phyloP scores from a whole-genome alignment of 148 eudicot species.

The Rhododendron griersonianum region DNA sequence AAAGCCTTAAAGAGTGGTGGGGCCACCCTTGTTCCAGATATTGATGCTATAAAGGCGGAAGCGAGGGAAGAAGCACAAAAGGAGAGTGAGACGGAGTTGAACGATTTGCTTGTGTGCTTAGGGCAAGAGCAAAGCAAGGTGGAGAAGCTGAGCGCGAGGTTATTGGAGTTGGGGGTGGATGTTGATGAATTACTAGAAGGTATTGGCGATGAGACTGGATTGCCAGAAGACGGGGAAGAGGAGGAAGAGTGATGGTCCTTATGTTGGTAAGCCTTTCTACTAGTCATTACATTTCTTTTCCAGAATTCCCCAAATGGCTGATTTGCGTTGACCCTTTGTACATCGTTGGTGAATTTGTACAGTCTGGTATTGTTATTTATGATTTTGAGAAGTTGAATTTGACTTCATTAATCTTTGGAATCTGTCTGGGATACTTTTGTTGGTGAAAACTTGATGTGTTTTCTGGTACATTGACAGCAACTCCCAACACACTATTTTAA shows the following conservation, averaged over 20 bases:
- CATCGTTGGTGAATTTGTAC: background rate
- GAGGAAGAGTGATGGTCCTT: slow-evolving; percentile 30
- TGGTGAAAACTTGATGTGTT: background rate
- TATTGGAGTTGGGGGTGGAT: slow-evolving; percentile 78
- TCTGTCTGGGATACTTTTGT: background rate
- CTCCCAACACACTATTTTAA: background rate
- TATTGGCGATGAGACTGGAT: slow-evolving; percentile 67
- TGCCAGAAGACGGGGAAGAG: slow-evolving; percentile 53
- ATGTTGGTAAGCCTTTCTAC: background rate
- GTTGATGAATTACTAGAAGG: slow-evolving; percentile 85
- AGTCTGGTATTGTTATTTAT: slow-evolving; percentile 9
- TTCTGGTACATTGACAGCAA: background rate
- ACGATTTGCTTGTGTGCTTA: slow-evolving; percentile 80
- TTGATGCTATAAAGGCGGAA: slow-evolving; percentile 68
- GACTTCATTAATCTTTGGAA: background rate
- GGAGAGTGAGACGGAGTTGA: slow-evolving; percentile 86
- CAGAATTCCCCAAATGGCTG: background rate
- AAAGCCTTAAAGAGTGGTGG: slow-evolving; percentile 57
- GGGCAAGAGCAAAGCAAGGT: slow-evolving; percentile 99
- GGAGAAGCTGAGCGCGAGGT: slow-evolving; percentile 61
- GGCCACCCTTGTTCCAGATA: slow-evolving; percentile 36
- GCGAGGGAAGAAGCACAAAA: slow-evolving; percentile 84
- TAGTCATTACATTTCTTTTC: background rate
- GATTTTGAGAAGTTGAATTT: background rate
- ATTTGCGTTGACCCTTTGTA: background rate